Conservation (phyloP, 441 rosid species). For the Geranium incanum region DNA sequence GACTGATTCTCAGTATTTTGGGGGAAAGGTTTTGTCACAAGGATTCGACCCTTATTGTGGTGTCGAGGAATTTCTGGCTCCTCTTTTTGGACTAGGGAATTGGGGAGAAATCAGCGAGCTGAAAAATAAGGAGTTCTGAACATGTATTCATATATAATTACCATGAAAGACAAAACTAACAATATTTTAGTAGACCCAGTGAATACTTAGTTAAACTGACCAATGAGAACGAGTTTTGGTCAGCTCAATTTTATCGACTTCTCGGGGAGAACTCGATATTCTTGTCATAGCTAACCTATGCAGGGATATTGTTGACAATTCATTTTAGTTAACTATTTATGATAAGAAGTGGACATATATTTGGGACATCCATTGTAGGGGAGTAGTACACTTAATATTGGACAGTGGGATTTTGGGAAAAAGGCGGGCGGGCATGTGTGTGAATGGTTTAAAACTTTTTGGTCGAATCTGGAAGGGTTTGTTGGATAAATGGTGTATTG, state of each 20-base stretch:
- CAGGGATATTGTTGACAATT: background rate
- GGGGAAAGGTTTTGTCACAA: background rate
- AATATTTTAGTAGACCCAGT: no score
- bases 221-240: no score
- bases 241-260: no score
- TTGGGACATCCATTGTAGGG: background rate
- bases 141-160: no score
- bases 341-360: background rate
- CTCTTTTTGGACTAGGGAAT: no score
- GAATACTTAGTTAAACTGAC: no score
- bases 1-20: background rate
- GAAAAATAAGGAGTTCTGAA: no score
- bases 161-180: no score
- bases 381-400: background rate
- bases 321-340: background rate
- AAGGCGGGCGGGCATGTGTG: background rate
- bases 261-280: no score
- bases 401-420: background rate
- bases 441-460: background rate
- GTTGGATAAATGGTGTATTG: background rate
- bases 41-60: background rate
- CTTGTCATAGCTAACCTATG: background rate
- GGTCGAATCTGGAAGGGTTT: background rate
- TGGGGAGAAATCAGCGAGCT: no score
- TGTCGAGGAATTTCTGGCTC: background rate